These are phyloP conservation scores for sorghum (Sorghum bicolor) DNA, from an alignment of 176 grass and related monocot genomes.

Conservation along the genomic window Sorghum_bicolor_NCBIv3 NC_012871.2:62300001-62300500, in stretches of 20 bases:
- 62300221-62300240: background rate
- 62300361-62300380: constrained; percentile 65
- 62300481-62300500: constrained; percentile 68
- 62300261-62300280: constrained; percentile 46
- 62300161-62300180: background rate
- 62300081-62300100: too few relatives aligned
- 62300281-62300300: constrained; percentile 52
- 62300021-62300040: too few relatives aligned
- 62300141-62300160: constrained; percentile 18
- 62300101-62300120: background rate
- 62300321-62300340: constrained; percentile 57
- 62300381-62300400: constrained; percentile 51
- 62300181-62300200: background rate
- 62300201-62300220: background rate
- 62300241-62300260: background rate
- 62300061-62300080: too few relatives aligned
- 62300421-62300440: constrained; percentile 62
- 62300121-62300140: background rate
- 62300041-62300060: too few relatives aligned
- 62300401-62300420: constrained; percentile 54
- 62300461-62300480: constrained; percentile 43
- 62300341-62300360: constrained; percentile 54
- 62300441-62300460: constrained; percentile 54
- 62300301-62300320: constrained; percentile 51
- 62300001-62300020: too few relatives aligned